Conservation (phyloP, 805 yeast species). For the Ogataea paraovalis region DNA sequence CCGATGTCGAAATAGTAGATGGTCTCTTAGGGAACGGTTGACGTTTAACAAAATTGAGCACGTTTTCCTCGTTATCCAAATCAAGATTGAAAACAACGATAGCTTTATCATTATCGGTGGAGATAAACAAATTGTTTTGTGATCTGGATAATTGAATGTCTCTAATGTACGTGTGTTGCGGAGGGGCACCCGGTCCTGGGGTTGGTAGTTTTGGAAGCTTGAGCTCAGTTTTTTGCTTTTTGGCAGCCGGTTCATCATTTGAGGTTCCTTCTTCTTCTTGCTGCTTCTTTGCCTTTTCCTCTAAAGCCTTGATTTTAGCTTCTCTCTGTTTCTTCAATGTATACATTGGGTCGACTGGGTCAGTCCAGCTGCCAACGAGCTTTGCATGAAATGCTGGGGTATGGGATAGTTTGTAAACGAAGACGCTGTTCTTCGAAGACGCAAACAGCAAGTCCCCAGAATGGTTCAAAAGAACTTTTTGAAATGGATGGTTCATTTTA, state of each 20-base stretch:
- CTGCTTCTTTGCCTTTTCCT: constrained; percentile 28
- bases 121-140: constrained; percentile 55
- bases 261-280: constrained; percentile 24
- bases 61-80: constrained; percentile 31
- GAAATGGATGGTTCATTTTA: constrained; percentile 67
- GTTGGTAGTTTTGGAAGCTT: constrained; percentile 50
- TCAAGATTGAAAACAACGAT: constrained; percentile 53
- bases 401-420: constrained; percentile 39
- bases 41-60: constrained; percentile 54
- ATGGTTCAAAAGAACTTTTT: constrained; percentile 43
- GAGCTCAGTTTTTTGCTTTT: constrained; percentile 32
- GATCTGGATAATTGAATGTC: constrained; percentile 50
- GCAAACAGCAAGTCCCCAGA: constrained; percentile 49
- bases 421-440: constrained; percentile 55
- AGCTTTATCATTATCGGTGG: constrained; percentile 83
- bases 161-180: constrained; percentile 64
- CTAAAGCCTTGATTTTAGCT: constrained; percentile 33
- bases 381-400: constrained; percentile 34
- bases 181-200: constrained; percentile 69
- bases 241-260: constrained; percentile 14
- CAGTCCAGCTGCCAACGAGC: constrained; percentile 59
- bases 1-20: constrained; percentile 64
- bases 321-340: constrained; percentile 45
- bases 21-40: constrained; percentile 90
- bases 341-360: constrained; percentile 47